phyloP scores from a whole-genome alignment of 1,139 yeast genomes.

The Sugiyamaella sp. region DNA sequence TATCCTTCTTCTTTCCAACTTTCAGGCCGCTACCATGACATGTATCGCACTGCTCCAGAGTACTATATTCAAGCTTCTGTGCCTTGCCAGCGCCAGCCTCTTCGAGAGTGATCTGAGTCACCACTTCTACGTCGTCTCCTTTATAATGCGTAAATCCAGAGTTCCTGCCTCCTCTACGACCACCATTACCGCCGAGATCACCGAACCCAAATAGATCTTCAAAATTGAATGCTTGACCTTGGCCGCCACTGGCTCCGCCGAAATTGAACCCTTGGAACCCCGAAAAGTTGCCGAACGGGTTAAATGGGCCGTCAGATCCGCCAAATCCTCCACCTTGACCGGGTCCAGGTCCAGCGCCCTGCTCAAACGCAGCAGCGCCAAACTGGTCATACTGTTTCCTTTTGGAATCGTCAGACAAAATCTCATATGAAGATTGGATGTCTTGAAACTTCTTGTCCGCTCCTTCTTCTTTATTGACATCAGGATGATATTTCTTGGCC shows the following conservation, averaged over 20 bases:
- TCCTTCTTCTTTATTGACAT: conserved; percentile 85
- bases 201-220: conserved; percentile 86
- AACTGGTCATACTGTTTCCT: conserved; percentile 88
- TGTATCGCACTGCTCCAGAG: conserved; percentile 73
- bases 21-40: conserved; percentile 89
- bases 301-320: conserved; percentile 44
- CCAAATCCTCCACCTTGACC: conserved; percentile 40
- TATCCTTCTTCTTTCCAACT: conserved; percentile 69
- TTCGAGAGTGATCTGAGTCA: conserved; percentile 73
- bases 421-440: conserved; percentile 92
- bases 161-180: conserved; percentile 39
- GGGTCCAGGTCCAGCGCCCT: conserved; percentile 52
- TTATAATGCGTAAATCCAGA: conserved; percentile 67
- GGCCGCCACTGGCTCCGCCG: conserved; percentile 44
- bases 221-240: conserved; percentile 56
- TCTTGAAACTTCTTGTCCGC: conserved; percentile 91
- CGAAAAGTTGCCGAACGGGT: conserved; percentile 42
- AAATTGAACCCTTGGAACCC: conserved; percentile 53
- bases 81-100: conserved; percentile 72
- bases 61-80: conserved; percentile 68
- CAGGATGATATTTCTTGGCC: conserved; percentile 96
- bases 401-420: conserved; percentile 83
- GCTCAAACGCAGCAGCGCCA: conserved; percentile 85
- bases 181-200: conserved; percentile 42
- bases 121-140: conserved; percentile 87